phyloP scores from a whole-genome alignment of 768 basidiomycete species.

The Scleroderma bovista region DNA sequence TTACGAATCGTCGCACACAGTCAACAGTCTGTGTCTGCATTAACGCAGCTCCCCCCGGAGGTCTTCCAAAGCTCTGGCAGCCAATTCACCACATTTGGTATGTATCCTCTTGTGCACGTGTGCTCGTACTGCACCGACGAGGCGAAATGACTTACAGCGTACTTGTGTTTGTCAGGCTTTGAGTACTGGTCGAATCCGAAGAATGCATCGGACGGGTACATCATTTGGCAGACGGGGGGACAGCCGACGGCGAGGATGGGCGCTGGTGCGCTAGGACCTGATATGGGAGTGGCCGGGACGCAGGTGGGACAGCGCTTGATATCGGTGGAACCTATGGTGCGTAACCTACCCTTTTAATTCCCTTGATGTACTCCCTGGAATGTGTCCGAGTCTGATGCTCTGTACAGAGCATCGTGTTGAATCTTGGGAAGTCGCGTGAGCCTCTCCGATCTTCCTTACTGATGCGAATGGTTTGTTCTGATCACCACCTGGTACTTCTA shows the following conservation, averaged over 20 bases:
- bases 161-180: constrained; percentile 46
- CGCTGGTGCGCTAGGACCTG: constrained; percentile 50
- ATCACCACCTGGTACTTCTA: too few relatives aligned
- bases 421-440: constrained; percentile 55
- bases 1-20: constrained; percentile 8
- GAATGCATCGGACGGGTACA: constrained; percentile 49
- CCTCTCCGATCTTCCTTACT: constrained; percentile 8
- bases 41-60: constrained; percentile 37
- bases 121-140: too few relatives aligned
- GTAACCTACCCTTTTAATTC: constrained; percentile 18
- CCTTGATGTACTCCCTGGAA: too few relatives aligned
- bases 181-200: constrained; percentile 68
- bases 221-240: constrained; percentile 72
- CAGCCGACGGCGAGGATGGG: constrained; percentile 42
- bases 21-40: constrained; percentile 45
- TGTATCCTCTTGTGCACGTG: neutral
- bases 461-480: constrained; percentile 3
- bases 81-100: constrained; percentile 45
- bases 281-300: constrained; percentile 32
- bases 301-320: constrained; percentile 57
- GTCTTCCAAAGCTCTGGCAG: constrained; percentile 55
- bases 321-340: constrained; percentile 46
- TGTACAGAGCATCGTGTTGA: constrained; percentile 40
- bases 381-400: too few relatives aligned
- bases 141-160: too few relatives aligned